Base-by-base conservation (phyloP, 176 grass and related monocot genomes). In the Triticum turgidum region DNA sequence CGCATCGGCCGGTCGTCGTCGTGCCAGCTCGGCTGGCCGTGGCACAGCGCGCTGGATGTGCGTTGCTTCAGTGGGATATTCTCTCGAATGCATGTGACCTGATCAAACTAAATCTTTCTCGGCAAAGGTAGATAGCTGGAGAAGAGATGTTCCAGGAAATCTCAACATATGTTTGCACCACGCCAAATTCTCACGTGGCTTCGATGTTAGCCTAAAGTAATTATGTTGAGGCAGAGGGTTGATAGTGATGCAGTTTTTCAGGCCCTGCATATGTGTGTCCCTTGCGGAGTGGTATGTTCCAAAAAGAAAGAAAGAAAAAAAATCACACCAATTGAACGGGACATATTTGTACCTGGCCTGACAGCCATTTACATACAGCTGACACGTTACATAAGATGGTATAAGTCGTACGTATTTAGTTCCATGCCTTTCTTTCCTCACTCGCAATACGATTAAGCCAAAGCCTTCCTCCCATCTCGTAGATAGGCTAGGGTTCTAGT, bases 61-160 rank as follows among this genome's bases (percentile, higher is more conserved):
- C 83, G 71, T 65, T 77, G 83, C 18, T 85, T 85, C 73, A 17
- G 73, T 52, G 52, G 24, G 8, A 52, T 72, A 29, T 74, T 39
- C 44, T 21, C 21, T 24, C 66, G 24, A 8, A 18, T 72, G 66
- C 73, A 76, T 76, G 44, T 76, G 73, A 76, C 72, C 12, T 44
- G 72, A 76, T 76, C 73, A 51, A 51, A 29, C 73, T 24, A 51
- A 14, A 76, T 51, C 42, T 27, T 51, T 30, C 73, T 29, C 29
- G 42, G 44, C 24, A 18, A 25, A 30, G 13, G 2, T 15, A 20
- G 39, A 2, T 8, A 21, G 17, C 13, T 18, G 11, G 35, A 71
- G 34, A 11, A 11, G 3, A 69, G 66, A 41, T 73, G 71, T 45
- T 73, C 70, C 70, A 25, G 49, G 49, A 20, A 58, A 58, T 25